A percentile compares a stretch with the other conserved stretches of the same genome.
Evolutionary conservation across 768 basidiomycete genomes (phyloP).

Genomic region (Boletus fagicola): DNA sequence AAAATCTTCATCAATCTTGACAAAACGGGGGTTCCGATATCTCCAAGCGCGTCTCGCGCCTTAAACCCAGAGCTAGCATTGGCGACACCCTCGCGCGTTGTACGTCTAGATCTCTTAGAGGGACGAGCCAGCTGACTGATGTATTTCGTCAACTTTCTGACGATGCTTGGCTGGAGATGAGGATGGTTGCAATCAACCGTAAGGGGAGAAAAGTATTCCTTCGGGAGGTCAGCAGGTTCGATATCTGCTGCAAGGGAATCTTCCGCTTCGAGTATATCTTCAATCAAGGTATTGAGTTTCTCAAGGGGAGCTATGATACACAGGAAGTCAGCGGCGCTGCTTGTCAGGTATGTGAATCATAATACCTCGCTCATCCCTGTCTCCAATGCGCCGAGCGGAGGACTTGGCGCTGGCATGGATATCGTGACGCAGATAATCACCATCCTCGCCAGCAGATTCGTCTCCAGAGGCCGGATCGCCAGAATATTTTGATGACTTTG

Average conservation of each 20-base stretch:
- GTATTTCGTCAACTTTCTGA: constrained; percentile 69
- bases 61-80: constrained; percentile 39
- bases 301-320: constrained; percentile 57
- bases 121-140: constrained; percentile 68
- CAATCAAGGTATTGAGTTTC: constrained; percentile 71
- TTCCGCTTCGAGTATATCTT: constrained; percentile 83
- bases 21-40: constrained; percentile 63
- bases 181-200: constrained; percentile 60
- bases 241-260: constrained; percentile 64
- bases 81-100: constrained; percentile 37
- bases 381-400: constrained; percentile 62
- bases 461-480: constrained; percentile 50
- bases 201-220: constrained; percentile 62
- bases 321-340: neutral
- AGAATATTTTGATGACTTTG: constrained; percentile 26
- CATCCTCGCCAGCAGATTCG: constrained; percentile 49
- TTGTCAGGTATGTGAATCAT: neutral
- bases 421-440: constrained; percentile 27
- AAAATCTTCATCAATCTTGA: constrained; percentile 71
- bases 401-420: constrained; percentile 41
- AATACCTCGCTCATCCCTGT: constrained; percentile 72
- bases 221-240: constrained; percentile 48
- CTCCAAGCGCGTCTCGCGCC: constrained; percentile 56
- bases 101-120: constrained; percentile 61
- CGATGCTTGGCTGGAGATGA: constrained; percentile 51